Evolutionary conservation across 352 stramenopile genomes (phyloP).

Genomic region (Phytopythium boreale): DNA sequence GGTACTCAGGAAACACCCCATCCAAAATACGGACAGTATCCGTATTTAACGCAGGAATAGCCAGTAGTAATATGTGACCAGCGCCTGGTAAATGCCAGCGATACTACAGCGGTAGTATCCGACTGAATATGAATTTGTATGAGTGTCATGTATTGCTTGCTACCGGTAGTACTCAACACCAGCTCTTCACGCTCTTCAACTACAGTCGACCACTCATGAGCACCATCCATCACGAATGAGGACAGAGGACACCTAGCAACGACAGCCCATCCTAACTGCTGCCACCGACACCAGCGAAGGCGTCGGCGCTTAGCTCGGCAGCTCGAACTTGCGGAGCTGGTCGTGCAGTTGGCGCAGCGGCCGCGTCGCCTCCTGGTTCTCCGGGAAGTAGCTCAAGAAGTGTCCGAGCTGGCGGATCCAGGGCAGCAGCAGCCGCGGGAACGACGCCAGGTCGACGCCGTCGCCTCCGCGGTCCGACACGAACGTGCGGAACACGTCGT

Average conservation of each 20-base stretch:
- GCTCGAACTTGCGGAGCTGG: slow-evolving; percentile 73
- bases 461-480: slow-evolving; percentile 20
- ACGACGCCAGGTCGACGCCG: slow-evolving; percentile 22
- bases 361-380: slow-evolving; percentile 80
- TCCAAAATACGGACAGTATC: not conserved
- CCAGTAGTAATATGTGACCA: too few relatives aligned
- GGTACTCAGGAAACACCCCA: not conserved
- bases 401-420: slow-evolving; percentile 86
- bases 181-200: too few relatives aligned
- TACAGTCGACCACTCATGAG: too few relatives aligned
- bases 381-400: slow-evolving; percentile 86
- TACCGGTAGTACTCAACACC: too few relatives aligned
- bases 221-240: too few relatives aligned
- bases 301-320: not conserved
- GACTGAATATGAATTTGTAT: too few relatives aligned
- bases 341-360: slow-evolving; percentile 79
- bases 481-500: slow-evolving; percentile 82
- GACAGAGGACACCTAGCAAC: too few relatives aligned
- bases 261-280: not conserved
- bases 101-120: too few relatives aligned
- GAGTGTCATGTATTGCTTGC: too few relatives aligned
- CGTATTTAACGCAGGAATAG: not conserved
- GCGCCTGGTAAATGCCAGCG: too few relatives aligned
- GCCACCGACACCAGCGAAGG: not conserved
- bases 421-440: slow-evolving; percentile 72